Conservation (phyloP, 2,329 filamentous ascomycete species). For the Hypomyces rosellus region DNA sequence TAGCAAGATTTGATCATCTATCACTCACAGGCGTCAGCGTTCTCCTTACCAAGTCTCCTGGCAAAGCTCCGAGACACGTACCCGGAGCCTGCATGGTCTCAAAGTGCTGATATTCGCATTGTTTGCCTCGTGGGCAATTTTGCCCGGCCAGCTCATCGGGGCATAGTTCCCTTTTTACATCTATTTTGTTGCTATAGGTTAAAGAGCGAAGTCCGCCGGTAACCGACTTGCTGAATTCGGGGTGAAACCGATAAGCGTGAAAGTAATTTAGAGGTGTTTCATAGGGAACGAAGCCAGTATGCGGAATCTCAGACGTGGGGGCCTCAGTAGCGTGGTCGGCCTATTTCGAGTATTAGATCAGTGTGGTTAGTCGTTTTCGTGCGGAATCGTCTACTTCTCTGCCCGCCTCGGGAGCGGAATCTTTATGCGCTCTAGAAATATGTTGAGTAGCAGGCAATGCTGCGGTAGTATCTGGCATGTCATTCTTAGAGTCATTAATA, state of each 20-base stretch:
- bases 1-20: conserved; percentile 69
- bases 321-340: conserved; percentile 9
- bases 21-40: conserved; percentile 40
- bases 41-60: conserved; percentile 26
- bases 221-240: conserved; percentile 62
- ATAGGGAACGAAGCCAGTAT: conserved; percentile 52
- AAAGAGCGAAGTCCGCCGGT: conserved; percentile 76
- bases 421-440: conserved; percentile 25
- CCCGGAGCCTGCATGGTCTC: conserved; percentile 32
- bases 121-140: conserved; percentile 61
- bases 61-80: conserved; percentile 23
- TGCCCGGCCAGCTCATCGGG: conserved; percentile 65
- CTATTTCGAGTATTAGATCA: conserved; percentile 19
- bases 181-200: conserved; percentile 90
- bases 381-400: conserved; percentile 37
- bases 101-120: conserved; percentile 78
- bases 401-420: conserved; percentile 19
- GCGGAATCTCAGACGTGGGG: conserved; percentile 5
- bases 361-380: neutral
- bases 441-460: conserved; percentile 20
- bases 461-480: conserved; percentile 18
- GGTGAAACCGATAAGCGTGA: conserved; percentile 85
- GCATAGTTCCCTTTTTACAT: conserved; percentile 68
- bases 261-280: conserved; percentile 77
- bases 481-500: conserved; percentile 21